These are phyloP conservation scores for Pseudozyma sp. DNA, from an alignment of 1,284 basidiomycete species.

Conservation along the genomic window DNA sequence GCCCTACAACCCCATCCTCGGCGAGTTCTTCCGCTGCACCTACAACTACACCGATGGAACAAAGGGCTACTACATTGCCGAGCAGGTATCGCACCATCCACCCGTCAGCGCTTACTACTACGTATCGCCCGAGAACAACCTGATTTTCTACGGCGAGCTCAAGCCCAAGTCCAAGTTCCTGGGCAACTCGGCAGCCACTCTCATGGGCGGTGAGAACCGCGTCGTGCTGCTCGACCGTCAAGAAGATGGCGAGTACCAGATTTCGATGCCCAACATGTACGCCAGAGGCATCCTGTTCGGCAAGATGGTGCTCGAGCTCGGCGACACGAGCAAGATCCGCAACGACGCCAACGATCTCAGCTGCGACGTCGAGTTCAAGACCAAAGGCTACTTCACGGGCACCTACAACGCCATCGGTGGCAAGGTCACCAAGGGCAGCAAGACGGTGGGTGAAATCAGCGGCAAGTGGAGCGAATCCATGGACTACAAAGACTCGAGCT, in stretches of 20 bases:
- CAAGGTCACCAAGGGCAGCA: conserved; percentile 77
- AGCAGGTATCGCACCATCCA: conserved; percentile 91
- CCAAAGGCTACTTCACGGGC: conserved; percentile 97
- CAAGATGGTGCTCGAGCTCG: conserved; percentile 96
- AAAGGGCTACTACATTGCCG: conserved; percentile 94
- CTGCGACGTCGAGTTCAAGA: conserved; percentile 96
- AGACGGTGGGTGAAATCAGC: conserved; percentile 85
- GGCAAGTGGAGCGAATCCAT: conserved; percentile 93
- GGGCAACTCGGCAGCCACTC: conserved; percentile 76
- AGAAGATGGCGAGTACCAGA: conserved; percentile 65
- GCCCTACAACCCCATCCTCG: conserved; percentile 96
- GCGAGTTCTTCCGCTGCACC: conserved; percentile 96
- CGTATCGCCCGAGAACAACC: conserved; percentile 86
- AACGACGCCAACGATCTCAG: conserved; percentile 81
- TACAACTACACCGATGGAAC: conserved; percentile 93
- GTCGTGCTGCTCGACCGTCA: conserved; percentile 62
- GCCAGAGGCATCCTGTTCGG: conserved; percentile 96
- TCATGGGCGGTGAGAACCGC: conserved; percentile 91
- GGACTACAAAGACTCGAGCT: conserved; percentile 78
- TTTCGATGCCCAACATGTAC: conserved; percentile 73
- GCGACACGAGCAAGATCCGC: conserved; percentile 86
- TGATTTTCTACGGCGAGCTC: conserved; percentile 88
- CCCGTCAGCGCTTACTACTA: conserved; percentile 98
- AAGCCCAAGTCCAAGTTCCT: conserved; percentile 95
- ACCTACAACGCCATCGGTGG: conserved; percentile 92